phyloP scores from a whole-genome alignment of 257 asterid genomes.

The Penstemon davidsonii region DNA sequence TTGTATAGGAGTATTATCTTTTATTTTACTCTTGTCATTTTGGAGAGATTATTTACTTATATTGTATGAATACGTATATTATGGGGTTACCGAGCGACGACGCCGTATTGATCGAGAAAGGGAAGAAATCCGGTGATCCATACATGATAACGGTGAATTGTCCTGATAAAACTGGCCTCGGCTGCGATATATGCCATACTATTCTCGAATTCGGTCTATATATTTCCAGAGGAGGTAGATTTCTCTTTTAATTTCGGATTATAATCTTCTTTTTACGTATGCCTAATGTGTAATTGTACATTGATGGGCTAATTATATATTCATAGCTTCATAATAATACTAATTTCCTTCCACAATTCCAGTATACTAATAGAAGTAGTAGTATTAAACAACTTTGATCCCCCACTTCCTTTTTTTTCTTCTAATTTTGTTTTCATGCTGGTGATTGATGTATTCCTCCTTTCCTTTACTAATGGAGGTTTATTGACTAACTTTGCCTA shows the following conservation, averaged over 20 bases:
- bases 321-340: too few species aligned
- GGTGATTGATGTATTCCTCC: neutral
- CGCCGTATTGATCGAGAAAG: conserved; percentile 63
- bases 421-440: neutral
- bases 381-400: too few species aligned
- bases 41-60: neutral
- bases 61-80: neutral
- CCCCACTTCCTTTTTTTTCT: neutral
- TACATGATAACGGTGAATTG: conserved; percentile 66
- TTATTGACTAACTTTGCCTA: conserved; percentile 7
- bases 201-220: neutral
- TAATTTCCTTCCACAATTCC: too few species aligned
- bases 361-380: too few species aligned
- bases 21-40: neutral
- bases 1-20: too few species aligned
- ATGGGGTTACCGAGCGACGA: conserved; percentile 61
- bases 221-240: conserved; percentile 47
- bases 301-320: too few species aligned
- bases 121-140: conserved; percentile 62
- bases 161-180: conserved; percentile 65
- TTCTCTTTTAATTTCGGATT: neutral
- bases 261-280: too few species aligned
- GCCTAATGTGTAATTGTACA: too few species aligned
- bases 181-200: conserved; percentile 45
- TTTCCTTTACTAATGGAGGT: conserved; percentile 7